phyloP scores from a whole-genome alignment of 441 rosid species.

The Geranium incanum region DNA sequence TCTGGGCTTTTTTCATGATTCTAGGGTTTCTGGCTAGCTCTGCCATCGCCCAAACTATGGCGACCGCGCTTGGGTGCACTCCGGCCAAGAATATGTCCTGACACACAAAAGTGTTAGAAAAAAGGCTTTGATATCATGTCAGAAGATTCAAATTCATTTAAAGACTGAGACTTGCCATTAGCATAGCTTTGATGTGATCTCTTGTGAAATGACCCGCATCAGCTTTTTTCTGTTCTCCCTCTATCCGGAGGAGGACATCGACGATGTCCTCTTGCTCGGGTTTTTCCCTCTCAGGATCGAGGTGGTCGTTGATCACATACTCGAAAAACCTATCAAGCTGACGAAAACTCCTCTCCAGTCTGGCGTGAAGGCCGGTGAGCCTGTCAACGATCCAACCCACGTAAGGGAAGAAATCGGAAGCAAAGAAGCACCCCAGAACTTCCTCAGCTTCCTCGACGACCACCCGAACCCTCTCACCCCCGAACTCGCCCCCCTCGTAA shows the following conservation, averaged over 20 bases:
- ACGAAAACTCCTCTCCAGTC: slow-evolving; percentile 17
- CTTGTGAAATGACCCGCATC: slow-evolving; percentile 25
- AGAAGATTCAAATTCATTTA: too few relatives aligned
- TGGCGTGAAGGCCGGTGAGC: slow-evolving; percentile 31
- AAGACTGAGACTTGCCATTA: slow-evolving; percentile 31
- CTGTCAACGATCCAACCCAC: slow-evolving; percentile 22
- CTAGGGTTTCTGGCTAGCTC: slow-evolving; percentile 14
- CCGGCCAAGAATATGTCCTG: slow-evolving; percentile 46
- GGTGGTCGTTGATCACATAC: slow-evolving; percentile 40
- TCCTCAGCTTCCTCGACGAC: slow-evolving; percentile 19
- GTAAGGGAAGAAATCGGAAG: slow-evolving; percentile 32
- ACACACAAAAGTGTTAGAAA: not conserved
- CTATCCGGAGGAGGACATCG: slow-evolving; percentile 30
- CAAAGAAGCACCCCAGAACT: slow-evolving; percentile 20
- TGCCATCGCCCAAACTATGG: slow-evolving; percentile 44
- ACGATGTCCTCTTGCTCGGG: slow-evolving; percentile 39
- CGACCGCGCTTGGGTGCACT: slow-evolving; percentile 27
- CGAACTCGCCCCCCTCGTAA: slow-evolving; percentile 30
- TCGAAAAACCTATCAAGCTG: slow-evolving; percentile 33
- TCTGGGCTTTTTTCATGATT: slow-evolving; percentile 45
- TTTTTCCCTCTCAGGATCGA: slow-evolving; percentile 25
- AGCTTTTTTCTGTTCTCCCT: slow-evolving; percentile 28
- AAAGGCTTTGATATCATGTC: not conserved
- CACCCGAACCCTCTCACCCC: slow-evolving; percentile 23
- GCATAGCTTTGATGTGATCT: slow-evolving; percentile 29